Evolutionary conservation across 257 asterid species (phyloP), one percentile per base, ranked within the genome.

Genomic region (Solanum etuberosum): DNA sequence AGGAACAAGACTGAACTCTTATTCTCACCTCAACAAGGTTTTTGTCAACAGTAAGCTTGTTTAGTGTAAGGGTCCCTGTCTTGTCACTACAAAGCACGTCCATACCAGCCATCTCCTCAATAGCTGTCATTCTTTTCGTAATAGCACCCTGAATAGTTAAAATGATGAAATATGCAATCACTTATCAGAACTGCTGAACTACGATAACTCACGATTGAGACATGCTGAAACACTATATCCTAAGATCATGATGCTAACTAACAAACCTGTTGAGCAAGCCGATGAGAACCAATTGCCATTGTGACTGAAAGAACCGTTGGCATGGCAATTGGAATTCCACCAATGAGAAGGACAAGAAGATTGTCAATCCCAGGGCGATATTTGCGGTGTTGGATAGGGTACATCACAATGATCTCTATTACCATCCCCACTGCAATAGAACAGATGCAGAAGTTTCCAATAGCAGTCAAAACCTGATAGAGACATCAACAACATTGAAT

Each of bases 91-190:
- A 97, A 67, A 97, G 98, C 88, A 97, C 99, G 71, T 97, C 99
- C 99, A 97, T 97, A 88, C 99, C 99, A 21, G 99, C 99, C 99
- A 97, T 97, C 86, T 97, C 99, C 93, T 97, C 99, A 73, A 97
- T 97, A 83, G 99, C 99, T 31, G 98, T 95, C 98, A 97, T 95
- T 91, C 99, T 93, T 93, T 97, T 97, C 5, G 99, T 97, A 90
- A 97, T 97, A 91, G 99, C 99, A 87, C 99, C 99, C 98, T 96
- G 76, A 27, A 85, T 63, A 83, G 63, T 57, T 54, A 31, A 86
- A 32, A 76, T 46, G 81, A 3, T 23, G 8, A 71, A 51, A 38
- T 38, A 77, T 77, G 78, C 77, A 25, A 18, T 85, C 40, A 86
- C 82, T 77, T 9, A 87, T 84, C 9, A 48, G 46, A 83, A 86